These are phyloP conservation scores for Penicillium alfredii DNA, from an alignment of 495 filamentous ascomycete species.

Conservation along the genomic window DNA sequence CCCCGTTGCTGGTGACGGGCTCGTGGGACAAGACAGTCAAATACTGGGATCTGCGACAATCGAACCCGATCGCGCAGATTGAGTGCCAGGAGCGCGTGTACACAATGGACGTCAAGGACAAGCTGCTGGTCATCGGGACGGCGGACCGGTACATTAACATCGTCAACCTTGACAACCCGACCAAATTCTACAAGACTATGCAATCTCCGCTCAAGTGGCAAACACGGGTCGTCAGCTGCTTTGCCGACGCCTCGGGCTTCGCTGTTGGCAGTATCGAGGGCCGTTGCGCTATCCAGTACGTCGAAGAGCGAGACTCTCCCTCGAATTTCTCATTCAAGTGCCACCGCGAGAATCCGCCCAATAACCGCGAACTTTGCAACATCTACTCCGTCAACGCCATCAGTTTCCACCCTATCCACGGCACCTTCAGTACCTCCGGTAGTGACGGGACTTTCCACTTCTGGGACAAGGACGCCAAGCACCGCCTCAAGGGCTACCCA, in stretches of 20 bases:
- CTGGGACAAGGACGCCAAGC: slow-evolving; percentile 87
- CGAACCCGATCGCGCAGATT: slow-evolving; percentile 56
- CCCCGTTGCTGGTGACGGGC: slow-evolving; percentile 72
- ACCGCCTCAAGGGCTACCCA: slow-evolving; percentile 83
- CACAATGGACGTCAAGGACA: slow-evolving; percentile 74
- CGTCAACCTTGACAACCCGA: slow-evolving; percentile 72
- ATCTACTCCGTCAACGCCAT: slow-evolving; percentile 89
- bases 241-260: slow-evolving; percentile 75
- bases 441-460: slow-evolving; percentile 85
- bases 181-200: slow-evolving; percentile 73
- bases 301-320: slow-evolving; percentile 76
- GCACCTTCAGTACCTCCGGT: slow-evolving; percentile 87
- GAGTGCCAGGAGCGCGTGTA: slow-evolving; percentile 77
- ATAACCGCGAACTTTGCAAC: slow-evolving; percentile 59
- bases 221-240: slow-evolving; percentile 78
- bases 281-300: slow-evolving; percentile 81
- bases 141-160: slow-evolving; percentile 88
- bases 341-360: slow-evolving; percentile 69
- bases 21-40: slow-evolving; percentile 96
- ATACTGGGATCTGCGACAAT: slow-evolving; percentile 83
- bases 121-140: slow-evolving; percentile 73
- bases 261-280: slow-evolving; percentile 86
- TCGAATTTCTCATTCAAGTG: slow-evolving; percentile 92
- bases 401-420: slow-evolving; percentile 78
- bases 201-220: slow-evolving; percentile 85